Evolutionary conservation across 805 yeast species (phyloP), one percentile per base, ranked within the genome.

Genomic region (Lipomyces chichibuensis): DNA sequence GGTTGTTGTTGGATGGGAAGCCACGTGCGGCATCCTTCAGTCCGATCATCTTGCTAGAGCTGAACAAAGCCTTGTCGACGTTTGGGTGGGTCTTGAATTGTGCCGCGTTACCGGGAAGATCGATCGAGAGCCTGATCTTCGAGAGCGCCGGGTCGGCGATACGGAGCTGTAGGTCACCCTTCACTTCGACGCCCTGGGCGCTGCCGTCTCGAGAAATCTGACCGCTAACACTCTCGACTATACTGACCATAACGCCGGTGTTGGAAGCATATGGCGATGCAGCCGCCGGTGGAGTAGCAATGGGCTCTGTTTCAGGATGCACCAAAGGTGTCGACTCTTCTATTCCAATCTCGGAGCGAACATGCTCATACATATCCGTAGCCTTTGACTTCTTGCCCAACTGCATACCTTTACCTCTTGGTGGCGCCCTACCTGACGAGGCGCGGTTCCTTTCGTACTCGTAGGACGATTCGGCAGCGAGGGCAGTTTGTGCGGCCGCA

Each of bases 31-130:
- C 81, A 77, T 93, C 96, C 76, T 90, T 91, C 75, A 93, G 84
- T 0, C 89, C 89, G 74, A 95, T 87, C 55, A 84, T 78, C 65
- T 84, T 81, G 17, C 81, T 77, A 14, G 84, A 76, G 57, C 84
- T 82, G 78, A 94, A 95, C 75, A 85, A 78, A 54, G 80, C 81
- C 75, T 90, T 88, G 80, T 95, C 98, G 71, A 95, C 96, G 77
- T 94, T 93, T 70, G 99, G 99, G 81, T 95, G 97, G 17, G 98
- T 92, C 79, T 93, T 93, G 82, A 85, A 95, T 75, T 89, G 92
- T 70, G 80, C 86, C 78, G 51, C 82, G 78, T 83, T 79, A 54
- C 81, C 79, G 37, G 84, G 83, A 29, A 62, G 35, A 27, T 79
- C 81, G 54, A 87, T 82, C 54, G 81, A 77, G 71, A 95, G 83